Evolutionary conservation across 2,329 filamentous ascomycete species (phyloP), one percentile per base, ranked within the genome.

Genomic region (Exutisphaerella laricina): DNA sequence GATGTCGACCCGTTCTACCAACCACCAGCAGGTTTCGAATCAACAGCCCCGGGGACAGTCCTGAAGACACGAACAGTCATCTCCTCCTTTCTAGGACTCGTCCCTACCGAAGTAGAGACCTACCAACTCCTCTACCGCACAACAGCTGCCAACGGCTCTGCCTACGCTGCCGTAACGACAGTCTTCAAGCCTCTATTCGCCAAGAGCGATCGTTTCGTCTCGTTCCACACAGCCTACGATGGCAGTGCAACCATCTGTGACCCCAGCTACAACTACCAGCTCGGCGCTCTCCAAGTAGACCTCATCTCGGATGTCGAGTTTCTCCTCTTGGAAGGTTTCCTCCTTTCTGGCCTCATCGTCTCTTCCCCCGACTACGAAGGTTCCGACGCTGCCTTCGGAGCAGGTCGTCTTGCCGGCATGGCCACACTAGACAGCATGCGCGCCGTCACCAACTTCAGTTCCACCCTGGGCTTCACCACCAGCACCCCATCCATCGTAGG

Each of bases 321-420:
- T 38, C 29, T 58, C 2, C 14, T 57, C 10, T 22, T 59, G 2
- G 38, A 59, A 39, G 45, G 25, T 5, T 56, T 49, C 35, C 34
- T 59, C 14, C 14, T 41, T 2, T 41, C 41, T 1, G 57, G 57
- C 17, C 58, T 57, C 40, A 59, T 59, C 20, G 58, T 60, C 17
- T 54, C 57, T 2, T 48, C 56, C 3, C 69, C 73, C 0, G 73
- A 76, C 49, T 69, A 67, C 44, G 63, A 71, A 46, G 57, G 56
- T 4, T 48, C 56, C 7, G 56, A 60, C 31, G 55, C 57, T 7
- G 57, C 56, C 2, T 60, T 59, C 25, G 46, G 40, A 25, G 49
- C 56, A 5, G 68, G 69, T 5, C 58, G 63, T 4, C 58, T 68
- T 28, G 58, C 63, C 0, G 71, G 70, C 1, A 64, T 69, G 33